phyloP scores from a whole-genome alignment of 257 asterid genomes.

The Gynochthodes officinalis region DNA sequence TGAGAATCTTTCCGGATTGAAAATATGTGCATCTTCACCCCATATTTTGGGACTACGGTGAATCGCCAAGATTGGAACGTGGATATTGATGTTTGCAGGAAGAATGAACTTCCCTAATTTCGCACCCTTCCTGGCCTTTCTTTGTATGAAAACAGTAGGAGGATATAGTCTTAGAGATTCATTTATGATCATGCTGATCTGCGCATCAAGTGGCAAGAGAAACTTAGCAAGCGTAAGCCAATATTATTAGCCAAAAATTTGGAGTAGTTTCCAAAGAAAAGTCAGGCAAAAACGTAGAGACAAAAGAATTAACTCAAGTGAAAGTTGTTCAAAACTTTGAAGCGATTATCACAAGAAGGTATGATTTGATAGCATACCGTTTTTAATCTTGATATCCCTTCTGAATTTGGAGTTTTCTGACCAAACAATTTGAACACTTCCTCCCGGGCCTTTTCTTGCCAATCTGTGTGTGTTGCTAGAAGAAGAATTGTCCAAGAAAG shows the following conservation, averaged over 20 bases:
- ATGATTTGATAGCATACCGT: conserved; percentile 1
- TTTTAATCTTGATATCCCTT: conserved; percentile 19
- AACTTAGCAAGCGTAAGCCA: no score
- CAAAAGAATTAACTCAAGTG: no score
- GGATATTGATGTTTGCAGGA: conserved; percentile 9
- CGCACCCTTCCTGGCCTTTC: not conserved
- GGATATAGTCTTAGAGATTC: conserved; percentile 26
- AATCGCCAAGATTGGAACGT: conserved; percentile 21
- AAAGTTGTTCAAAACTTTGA: no score
- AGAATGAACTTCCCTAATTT: conserved; percentile 15
- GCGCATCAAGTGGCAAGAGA: not conserved
- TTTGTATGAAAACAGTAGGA: not conserved
- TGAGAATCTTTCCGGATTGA: conserved; percentile 30
- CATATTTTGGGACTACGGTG: conserved; percentile 26
- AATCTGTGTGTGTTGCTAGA: conserved; percentile 44
- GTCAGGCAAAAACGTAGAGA: not conserved
- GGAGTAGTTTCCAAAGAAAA: not conserved
- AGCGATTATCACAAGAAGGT: no score
- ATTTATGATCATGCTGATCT: conserved; percentile 26
- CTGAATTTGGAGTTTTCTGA: conserved; percentile 9
- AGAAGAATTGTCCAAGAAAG: conserved; percentile 45
- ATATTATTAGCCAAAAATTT: not conserved
- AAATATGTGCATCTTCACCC: conserved; percentile 27
- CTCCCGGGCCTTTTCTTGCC: conserved; percentile 48
- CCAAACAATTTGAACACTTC: conserved; percentile 14